Percentiles rank a stretch among this genome's conserved stretches.
Conservation (phyloP, 805 yeast species). For the Millerago galiae region DNA sequence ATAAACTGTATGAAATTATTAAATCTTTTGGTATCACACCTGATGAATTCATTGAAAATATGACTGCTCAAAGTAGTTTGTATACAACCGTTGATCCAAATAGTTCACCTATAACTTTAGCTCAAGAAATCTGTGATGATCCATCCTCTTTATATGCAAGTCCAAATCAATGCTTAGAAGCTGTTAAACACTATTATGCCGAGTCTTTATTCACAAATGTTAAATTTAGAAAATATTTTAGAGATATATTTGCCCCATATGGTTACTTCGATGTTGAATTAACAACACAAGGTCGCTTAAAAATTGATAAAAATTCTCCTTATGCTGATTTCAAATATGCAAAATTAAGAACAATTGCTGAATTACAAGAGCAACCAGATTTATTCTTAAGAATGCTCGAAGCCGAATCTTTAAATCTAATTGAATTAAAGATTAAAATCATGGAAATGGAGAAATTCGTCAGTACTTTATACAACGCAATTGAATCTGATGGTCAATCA, state of each 20-base stretch:
- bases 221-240: slow-evolving; percentile 63
- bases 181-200: slow-evolving; percentile 68
- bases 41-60: slow-evolving; percentile 75
- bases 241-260: slow-evolving; percentile 54
- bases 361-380: slow-evolving; percentile 71
- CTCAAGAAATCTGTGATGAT: slow-evolving; percentile 34
- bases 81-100: slow-evolving; percentile 67
- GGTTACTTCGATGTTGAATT: slow-evolving; percentile 67
- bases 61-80: slow-evolving; percentile 58
- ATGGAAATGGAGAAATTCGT: slow-evolving; percentile 31
- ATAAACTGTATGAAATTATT: slow-evolving; percentile 60
- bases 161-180: slow-evolving; percentile 56
- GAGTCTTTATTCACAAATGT: slow-evolving; percentile 81
- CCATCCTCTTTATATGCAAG: slow-evolving; percentile 45
- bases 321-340: slow-evolving; percentile 92
- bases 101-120: slow-evolving; percentile 53
- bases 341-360: slow-evolving; percentile 68
- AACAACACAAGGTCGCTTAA: slow-evolving; percentile 76
- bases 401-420: slow-evolving; percentile 77
- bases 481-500: slow-evolving; percentile 73
- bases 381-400: slow-evolving; percentile 82
- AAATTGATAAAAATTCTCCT: slow-evolving; percentile 73
- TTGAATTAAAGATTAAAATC: slow-evolving; percentile 54
- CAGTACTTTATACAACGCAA: slow-evolving; percentile 44
- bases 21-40: slow-evolving; percentile 73